phyloP scores from a whole-genome alignment of 2,329 filamentous ascomycete species.

The Calonectria hawksworthii region DNA sequence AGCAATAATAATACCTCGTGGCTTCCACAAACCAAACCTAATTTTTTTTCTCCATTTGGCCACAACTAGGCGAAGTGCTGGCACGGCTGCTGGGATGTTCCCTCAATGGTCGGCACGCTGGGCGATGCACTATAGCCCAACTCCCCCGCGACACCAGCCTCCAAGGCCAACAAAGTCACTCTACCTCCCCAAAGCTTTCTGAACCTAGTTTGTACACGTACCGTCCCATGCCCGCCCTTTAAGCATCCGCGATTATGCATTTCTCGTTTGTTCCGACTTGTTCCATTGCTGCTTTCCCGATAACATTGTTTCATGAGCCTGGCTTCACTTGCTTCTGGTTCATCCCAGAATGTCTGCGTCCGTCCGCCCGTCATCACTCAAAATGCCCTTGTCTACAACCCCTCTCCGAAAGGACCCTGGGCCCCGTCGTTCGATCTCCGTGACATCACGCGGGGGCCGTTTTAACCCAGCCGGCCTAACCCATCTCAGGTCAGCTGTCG shows the following conservation, averaged over 20 bases:
- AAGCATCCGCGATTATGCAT: background rate
- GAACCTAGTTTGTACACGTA: conserved; percentile 9
- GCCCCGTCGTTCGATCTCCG: conserved; percentile 40
- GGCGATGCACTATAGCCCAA: conserved; percentile 15
- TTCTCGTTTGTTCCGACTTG: background rate
- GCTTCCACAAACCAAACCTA: background rate
- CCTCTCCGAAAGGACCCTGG: conserved; percentile 25
- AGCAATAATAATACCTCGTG: background rate
- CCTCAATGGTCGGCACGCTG: conserved; percentile 20
- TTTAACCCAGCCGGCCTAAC: conserved; percentile 8
- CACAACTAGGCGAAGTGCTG: background rate
- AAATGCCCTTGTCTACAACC: conserved; percentile 21
- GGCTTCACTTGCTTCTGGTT: background rate
- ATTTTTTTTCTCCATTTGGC: background rate
- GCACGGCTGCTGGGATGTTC: conserved; percentile 23
- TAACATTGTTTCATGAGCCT: background rate
- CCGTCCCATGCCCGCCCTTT: background rate
- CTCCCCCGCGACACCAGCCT: conserved; percentile 12
- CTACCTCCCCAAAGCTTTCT: background rate
- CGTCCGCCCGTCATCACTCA: conserved; percentile 2
- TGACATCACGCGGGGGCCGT: conserved; percentile 40
- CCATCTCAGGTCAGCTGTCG: conserved; percentile 15
- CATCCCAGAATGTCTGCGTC: background rate
- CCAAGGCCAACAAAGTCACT: conserved; percentile 12
- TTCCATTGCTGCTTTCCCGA: background rate